Evolutionary conservation across 2,329 filamentous ascomycete genomes (phyloP).

Genomic region (Fusarium sp.): DNA sequence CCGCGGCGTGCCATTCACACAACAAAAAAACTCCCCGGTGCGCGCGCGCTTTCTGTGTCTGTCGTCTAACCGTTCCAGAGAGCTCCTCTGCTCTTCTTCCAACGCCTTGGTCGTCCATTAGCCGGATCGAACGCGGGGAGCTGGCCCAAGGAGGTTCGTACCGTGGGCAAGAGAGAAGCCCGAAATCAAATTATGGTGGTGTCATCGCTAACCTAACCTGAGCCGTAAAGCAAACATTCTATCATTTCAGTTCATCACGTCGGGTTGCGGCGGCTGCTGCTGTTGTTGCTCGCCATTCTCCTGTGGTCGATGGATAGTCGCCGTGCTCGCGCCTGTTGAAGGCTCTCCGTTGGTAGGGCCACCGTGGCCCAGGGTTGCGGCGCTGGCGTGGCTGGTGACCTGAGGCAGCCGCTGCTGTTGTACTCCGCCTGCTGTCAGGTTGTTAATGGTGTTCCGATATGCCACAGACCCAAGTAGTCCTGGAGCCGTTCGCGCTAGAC

Average conservation of each 20-base stretch:
- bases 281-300: constrained; percentile 26
- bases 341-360: constrained; percentile 39
- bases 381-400: constrained; percentile 42
- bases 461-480: constrained; percentile 36
- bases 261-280: constrained; percentile 6
- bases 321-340: constrained; percentile 51
- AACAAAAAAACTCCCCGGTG: constrained; percentile 36
- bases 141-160: constrained; percentile 11
- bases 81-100: constrained; percentile 34
- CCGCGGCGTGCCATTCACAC: constrained; percentile 19
- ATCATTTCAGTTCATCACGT: constrained; percentile 38
- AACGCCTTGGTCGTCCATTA: constrained; percentile 22
- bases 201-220: constrained; percentile 19
- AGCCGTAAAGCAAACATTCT: constrained; percentile 20
- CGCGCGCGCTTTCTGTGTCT: constrained; percentile 23
- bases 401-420: constrained; percentile 14
- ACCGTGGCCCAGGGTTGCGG: constrained; percentile 44
- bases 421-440: constrained; percentile 39
- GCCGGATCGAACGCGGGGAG: background rate
- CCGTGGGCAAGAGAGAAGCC: constrained; percentile 30
- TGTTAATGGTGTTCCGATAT: constrained; percentile 46
- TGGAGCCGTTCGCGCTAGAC: constrained; percentile 28
- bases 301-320: constrained; percentile 48
- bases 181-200: constrained; percentile 27
- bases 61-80: constrained; percentile 30